phyloP scores from a whole-genome alignment of 352 stramenopile genomes.

The Phytophthora citrophthora region DNA sequence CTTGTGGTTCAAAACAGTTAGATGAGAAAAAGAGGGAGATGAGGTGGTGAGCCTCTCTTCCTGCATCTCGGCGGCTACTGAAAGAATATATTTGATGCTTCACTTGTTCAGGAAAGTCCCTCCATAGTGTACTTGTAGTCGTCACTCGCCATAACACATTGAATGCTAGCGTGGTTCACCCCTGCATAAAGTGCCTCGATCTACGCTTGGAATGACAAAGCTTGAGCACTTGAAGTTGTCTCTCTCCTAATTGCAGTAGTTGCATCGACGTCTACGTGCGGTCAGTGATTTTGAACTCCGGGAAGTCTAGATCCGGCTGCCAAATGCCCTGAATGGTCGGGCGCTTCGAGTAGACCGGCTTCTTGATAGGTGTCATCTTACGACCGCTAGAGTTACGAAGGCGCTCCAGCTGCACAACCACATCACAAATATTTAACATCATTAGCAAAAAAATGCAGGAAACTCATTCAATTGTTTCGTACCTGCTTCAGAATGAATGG shows the following conservation, averaged over 20 bases:
- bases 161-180: neutral
- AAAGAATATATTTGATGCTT: constrained; percentile 60
- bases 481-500: constrained; percentile 85
- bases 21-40: constrained; percentile 11
- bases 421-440: neutral
- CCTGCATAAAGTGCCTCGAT: too few species aligned
- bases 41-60: constrained; percentile 8
- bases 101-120: constrained; percentile 13
- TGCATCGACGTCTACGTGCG: constrained; percentile 41
- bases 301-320: constrained; percentile 87
- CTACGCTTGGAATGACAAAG: neutral
- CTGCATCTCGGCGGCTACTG: constrained; percentile 28
- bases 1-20: constrained; percentile 29
- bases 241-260: neutral
- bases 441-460: neutral
- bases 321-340: constrained; percentile 87
- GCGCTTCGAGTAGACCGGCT: constrained; percentile 81
- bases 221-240: neutral
- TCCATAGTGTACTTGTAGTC: constrained; percentile 20
- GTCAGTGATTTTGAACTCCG: constrained; percentile 85
- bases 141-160: neutral
- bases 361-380: constrained; percentile 91
- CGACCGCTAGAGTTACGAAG: constrained; percentile 86
- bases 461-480: constrained; percentile 7
- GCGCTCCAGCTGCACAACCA: constrained; percentile 65